Base-by-base conservation (phyloP, 2,329 filamentous ascomycete genomes). In the Juglanconis oblonga region DNA sequence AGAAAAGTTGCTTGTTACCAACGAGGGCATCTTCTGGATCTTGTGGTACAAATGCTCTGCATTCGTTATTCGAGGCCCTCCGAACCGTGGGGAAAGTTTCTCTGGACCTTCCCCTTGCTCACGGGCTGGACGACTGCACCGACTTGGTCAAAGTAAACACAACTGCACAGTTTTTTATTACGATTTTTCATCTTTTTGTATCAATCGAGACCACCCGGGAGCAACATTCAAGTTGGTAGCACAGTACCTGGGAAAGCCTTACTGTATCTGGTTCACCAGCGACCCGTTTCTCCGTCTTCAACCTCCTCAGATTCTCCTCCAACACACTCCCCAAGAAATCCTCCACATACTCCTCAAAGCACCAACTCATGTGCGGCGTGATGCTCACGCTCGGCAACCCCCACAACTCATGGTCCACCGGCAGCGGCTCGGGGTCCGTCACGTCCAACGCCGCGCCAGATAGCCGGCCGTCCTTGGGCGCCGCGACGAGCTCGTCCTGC, bases 361-460 rank as follows among this genome's bases (percentile, higher is more conserved):
- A 51, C 56, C 56, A 58, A 32, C 49, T 53, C 50, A 58, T 58
- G 13, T 58, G 50, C 42, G 56, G 50, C 56, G 56, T 58, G 13
- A 58, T 48, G 49, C 38, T 53, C 56, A 58, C 56, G 33, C 48
- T 58, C 17, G 56, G 56, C 17, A 58, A 4, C 10, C 11, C 17
- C 56, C 56, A 58, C 17, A 58, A 17, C 44, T 58, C 56, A n/a
- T 53, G 48, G 24, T 53, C 49, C 49, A 13, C 49, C 8, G 56
- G 50, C 29, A 58, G 56, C 38, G 56, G 56, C 44, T 58, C 56
- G 32, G 42, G 49, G 50, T 58, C 56, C 36, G 50, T 47, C 36
- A 53, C 50, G 10, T 58, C 56, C 17, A 58, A 32, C 29, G 56
- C 56, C 11, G 50, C 56, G 7, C 49, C 56, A 13, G 42, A 29